These are phyloP conservation scores for Cytospora chrysosperma DNA, from an alignment of 2,329 filamentous ascomycete genomes.

Conservation along the genomic window DNA sequence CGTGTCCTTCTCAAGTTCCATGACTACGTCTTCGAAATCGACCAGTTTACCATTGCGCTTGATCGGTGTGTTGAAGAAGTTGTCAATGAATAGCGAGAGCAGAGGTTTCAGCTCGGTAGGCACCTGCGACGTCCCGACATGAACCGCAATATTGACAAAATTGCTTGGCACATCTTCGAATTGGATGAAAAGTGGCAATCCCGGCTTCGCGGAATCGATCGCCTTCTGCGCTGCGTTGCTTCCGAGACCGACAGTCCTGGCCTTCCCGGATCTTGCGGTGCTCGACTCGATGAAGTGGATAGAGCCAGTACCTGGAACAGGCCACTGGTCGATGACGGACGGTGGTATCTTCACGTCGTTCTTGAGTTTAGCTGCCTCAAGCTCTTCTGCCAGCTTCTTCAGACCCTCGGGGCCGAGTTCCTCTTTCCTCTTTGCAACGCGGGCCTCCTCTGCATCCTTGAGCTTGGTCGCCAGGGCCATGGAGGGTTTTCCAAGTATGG, in stretches of 20 bases:
- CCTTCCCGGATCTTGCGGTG: constrained; percentile 79
- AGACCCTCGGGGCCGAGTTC: constrained; percentile 81
- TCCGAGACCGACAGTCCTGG: constrained; percentile 65
- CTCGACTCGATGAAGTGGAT: constrained; percentile 92
- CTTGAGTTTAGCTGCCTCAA: constrained; percentile 81
- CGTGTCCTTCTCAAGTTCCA: constrained; percentile 87
- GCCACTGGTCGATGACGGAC: constrained; percentile 76
- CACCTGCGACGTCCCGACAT: constrained; percentile 74
- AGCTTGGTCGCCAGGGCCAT: constrained; percentile 74
- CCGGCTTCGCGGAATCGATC: constrained; percentile 66
- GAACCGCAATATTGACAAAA: constrained; percentile 82
- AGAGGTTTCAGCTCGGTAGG: constrained; percentile 83
- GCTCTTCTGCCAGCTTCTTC: constrained; percentile 67
- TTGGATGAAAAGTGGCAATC: constrained; percentile 84
- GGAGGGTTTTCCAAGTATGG: constrained; percentile 85
- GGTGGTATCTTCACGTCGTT: constrained; percentile 86
- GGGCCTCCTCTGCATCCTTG: constrained; percentile 76
- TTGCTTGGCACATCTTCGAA: constrained; percentile 93
- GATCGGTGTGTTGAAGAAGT: constrained; percentile 93
- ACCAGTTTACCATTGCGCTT: constrained; percentile 71
- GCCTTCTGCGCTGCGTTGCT: constrained; percentile 71
- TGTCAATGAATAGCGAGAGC: constrained; percentile 79
- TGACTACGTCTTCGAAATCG: constrained; percentile 89
- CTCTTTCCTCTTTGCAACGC: constrained; percentile 75
- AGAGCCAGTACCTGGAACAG: constrained; percentile 80